These are phyloP conservation scores for Phialophora tarda DNA, from an alignment of 2,329 filamentous ascomycete species.

Conservation along the genomic window DNA sequence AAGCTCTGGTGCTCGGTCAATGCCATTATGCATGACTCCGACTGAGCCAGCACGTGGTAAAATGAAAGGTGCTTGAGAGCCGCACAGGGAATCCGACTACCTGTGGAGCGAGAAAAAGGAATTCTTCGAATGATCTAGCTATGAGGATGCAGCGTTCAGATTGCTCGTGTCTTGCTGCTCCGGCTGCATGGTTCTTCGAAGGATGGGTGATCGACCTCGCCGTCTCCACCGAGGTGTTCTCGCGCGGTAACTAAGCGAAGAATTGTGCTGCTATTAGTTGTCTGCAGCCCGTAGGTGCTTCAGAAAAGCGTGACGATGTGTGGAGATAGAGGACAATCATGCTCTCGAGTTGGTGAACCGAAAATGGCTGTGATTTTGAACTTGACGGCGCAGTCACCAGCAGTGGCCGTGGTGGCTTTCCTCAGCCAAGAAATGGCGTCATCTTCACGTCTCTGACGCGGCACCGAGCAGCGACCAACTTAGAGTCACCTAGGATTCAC, in stretches of 20 bases:
- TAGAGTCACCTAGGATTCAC: background rate
- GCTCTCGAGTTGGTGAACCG: background rate
- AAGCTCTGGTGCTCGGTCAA: background rate
- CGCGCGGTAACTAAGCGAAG: background rate
- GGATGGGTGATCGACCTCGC: background rate
- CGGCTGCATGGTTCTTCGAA: background rate
- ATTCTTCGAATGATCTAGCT: background rate
- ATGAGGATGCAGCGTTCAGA: background rate
- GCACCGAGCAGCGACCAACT: background rate
- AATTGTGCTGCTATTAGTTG: background rate
- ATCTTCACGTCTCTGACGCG: background rate
- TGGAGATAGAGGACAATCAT: background rate
- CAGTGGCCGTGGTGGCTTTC: background rate
- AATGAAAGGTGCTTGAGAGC: background rate
- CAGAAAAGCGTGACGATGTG: background rate
- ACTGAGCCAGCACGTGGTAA: background rate
- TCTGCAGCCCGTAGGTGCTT: background rate
- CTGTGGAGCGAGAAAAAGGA: background rate
- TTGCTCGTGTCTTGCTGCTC: background rate
- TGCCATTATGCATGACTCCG: background rate
- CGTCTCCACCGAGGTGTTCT: background rate
- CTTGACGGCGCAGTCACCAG: background rate
- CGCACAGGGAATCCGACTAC: background rate
- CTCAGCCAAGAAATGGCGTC: background rate
- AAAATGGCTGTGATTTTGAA: background rate